Base-by-base conservation (phyloP, 2,329 filamentous ascomycete genomes). In the Penicillium sp. region DNA sequence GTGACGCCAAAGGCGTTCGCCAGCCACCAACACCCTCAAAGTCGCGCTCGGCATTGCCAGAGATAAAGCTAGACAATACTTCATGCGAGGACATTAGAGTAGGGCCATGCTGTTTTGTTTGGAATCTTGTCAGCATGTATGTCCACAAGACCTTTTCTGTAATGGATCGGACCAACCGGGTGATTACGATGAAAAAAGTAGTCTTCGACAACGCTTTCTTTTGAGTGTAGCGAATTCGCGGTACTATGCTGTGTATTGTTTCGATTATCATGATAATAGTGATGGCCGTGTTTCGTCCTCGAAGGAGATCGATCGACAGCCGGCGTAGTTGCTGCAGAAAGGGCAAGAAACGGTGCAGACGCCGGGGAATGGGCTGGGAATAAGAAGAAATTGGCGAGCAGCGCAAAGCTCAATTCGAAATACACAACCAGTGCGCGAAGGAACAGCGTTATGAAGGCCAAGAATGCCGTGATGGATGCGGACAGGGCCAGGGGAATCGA, bases 401-500 rank as follows among this genome's bases (percentile, higher is more conserved):
- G 74, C 7, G 82, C 82, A 20, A 83, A 69, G 45, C 77, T 80
- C 52, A 89, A 76, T 64, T 88, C 84, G 59, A 87, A 71, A 65
- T 88, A 88, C 56, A 88, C 80, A 52, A 87, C 66, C 47, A 81
- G 73, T 23, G 86, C 80, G 23, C 85, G 80, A 60, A 86, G 71
- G 65, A 83, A 78, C 49, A 89, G 79, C 35, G 87, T 76, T 38
- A 81, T 76, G 61, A 86, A 82, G 40, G 86, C 84, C 48, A 88
- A 63, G 4, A 78, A 79, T 55, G 85, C 84, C 30, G 86, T 89
- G 61, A 88, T 72, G 60, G 79, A 81, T 52, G 86, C 86, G 55
- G 85, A 81, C 50, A 88, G 66, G 62, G 83, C 79, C 53, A 89
- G 77, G 8, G 86, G 86, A 12, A 88, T 72, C 21, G 84, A 85